Conservation (phyloP, 2,329 filamentous ascomycete species). For the Pezicula neosporulosa region DNA sequence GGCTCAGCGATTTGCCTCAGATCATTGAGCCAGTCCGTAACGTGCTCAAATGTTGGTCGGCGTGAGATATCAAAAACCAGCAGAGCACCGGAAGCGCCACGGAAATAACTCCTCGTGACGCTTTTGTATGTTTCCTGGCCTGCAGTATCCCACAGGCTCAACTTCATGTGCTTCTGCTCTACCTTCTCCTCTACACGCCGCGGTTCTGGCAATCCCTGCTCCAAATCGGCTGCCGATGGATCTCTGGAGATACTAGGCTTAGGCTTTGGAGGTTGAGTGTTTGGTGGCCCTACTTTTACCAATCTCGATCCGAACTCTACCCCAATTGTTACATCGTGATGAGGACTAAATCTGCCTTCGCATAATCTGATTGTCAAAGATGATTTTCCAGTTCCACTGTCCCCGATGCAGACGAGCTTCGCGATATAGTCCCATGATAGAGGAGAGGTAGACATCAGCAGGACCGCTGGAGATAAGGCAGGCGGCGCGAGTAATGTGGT, state of each 20-base stretch:
- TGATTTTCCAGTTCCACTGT: slow-evolving; percentile 94
- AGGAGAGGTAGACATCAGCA: slow-evolving; percentile 42
- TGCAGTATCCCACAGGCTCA: slow-evolving; percentile 92
- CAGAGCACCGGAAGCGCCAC: slow-evolving; percentile 66
- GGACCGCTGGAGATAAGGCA: neutral
- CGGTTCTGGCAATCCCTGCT: slow-evolving; percentile 53
- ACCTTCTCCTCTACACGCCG: slow-evolving; percentile 31
- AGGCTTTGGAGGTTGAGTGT: slow-evolving; percentile 43
- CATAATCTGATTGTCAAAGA: slow-evolving; percentile 91
- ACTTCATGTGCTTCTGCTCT: slow-evolving; percentile 79
- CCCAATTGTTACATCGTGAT: slow-evolving; percentile 96
- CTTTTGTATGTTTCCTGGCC: slow-evolving; percentile 98
- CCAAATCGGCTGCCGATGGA: slow-evolving; percentile 22
- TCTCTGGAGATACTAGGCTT: slow-evolving; percentile 35
- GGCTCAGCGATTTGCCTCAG: slow-evolving; percentile 92
- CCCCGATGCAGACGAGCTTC: slow-evolving; percentile 96
- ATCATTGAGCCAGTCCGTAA: slow-evolving; percentile 91
- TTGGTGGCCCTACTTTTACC: slow-evolving; percentile 83
- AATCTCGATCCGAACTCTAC: slow-evolving; percentile 97
- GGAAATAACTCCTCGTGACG: slow-evolving; percentile 81
- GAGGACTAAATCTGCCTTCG: slow-evolving; percentile 89
- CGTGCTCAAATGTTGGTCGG: slow-evolving; percentile 79
- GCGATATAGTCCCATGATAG: slow-evolving; percentile 97
- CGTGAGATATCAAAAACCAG: slow-evolving; percentile 95
- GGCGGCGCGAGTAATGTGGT: neutral